phyloP scores from a whole-genome alignment of 225 moss, liverwort and hornwort genomes.

The Antitrichia curtipendula region DNA sequence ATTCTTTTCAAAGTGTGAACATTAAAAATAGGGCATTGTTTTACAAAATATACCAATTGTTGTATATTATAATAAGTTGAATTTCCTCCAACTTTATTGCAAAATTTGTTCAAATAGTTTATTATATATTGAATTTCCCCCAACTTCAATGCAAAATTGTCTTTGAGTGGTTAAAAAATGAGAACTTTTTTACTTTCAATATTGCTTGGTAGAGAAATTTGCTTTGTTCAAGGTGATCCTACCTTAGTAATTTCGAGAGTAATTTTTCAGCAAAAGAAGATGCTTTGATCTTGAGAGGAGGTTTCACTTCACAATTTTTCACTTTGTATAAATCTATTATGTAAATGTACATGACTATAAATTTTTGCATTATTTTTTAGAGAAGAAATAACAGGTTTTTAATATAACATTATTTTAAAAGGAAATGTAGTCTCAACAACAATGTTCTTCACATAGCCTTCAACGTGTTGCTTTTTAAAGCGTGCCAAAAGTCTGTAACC shows the following conservation, averaged over 20 bases:
- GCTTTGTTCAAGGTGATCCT: background rate
- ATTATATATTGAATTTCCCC: no score
- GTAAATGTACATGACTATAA: background rate
- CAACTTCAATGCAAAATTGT: background rate
- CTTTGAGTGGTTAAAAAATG: background rate
- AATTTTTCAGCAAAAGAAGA: background rate
- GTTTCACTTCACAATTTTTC: background rate
- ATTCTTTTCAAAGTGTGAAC: background rate
- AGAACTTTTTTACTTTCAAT: background rate
- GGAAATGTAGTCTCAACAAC: accelerated
- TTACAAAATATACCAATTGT: background rate
- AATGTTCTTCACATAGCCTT: background rate
- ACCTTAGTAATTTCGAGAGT: no score
- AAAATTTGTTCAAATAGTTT: background rate
- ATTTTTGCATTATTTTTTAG: background rate
- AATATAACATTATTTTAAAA: background rate
- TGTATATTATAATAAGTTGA: background rate
- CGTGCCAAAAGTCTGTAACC: no score
- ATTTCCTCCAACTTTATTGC: background rate
- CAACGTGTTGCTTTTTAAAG: no score
- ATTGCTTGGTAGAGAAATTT: background rate
- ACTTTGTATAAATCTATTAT: background rate
- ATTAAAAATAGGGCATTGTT: background rate
- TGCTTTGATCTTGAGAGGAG: background rate
- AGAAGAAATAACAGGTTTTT: background rate